A percentile compares a stretch with the other conserved stretches of the same genome.
Conservation (phyloP, 2,329 filamentous ascomycete species). For the Dothidotthia symphoricarpi region DNA sequence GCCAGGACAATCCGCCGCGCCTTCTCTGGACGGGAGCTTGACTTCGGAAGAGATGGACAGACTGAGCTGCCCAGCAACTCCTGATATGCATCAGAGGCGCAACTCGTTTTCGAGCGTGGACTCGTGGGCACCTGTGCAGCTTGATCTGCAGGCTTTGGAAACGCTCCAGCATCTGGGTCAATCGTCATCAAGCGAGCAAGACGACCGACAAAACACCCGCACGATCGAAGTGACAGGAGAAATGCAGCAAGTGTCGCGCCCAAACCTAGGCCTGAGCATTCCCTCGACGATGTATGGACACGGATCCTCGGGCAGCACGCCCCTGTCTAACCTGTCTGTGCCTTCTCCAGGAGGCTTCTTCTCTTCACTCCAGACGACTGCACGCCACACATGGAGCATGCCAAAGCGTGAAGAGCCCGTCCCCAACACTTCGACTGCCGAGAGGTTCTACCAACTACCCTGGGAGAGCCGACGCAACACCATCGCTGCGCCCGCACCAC, state of each 20-base stretch:
- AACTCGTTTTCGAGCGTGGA: constrained; percentile 51
- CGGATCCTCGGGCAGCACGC: constrained; percentile 51
- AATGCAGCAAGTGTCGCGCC: constrained; percentile 58
- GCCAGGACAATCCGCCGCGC: constrained; percentile 74
- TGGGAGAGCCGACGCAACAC: constrained; percentile 54
- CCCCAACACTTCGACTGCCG: constrained; percentile 86
- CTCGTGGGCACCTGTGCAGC: constrained; percentile 61
- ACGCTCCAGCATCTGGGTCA: constrained; percentile 70
- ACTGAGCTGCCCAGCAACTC: constrained; percentile 81
- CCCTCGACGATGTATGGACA: constrained; percentile 26
- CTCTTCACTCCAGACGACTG: constrained; percentile 72
- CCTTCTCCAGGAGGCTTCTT: constrained; percentile 93
- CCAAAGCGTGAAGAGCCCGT: constrained; percentile 45
- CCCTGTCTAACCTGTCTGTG: constrained; percentile 78
- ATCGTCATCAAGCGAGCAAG: constrained; percentile 22
- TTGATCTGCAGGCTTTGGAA: constrained; percentile 77
- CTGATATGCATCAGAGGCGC: constrained; percentile 53
- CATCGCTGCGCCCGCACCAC: constrained; percentile 16
- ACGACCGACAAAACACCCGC: constrained; percentile 27
- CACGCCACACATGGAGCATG: constrained; percentile 79
- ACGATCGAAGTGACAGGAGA: constrained; percentile 54
- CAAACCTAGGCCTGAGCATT: constrained; percentile 46
- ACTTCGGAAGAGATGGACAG: constrained; percentile 83
- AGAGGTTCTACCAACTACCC: constrained; percentile 84
- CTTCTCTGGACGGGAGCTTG: constrained; percentile 85